phyloP scores from a whole-genome alignment of 805 yeast species.

The Cyberlindnera suaveolens region DNA sequence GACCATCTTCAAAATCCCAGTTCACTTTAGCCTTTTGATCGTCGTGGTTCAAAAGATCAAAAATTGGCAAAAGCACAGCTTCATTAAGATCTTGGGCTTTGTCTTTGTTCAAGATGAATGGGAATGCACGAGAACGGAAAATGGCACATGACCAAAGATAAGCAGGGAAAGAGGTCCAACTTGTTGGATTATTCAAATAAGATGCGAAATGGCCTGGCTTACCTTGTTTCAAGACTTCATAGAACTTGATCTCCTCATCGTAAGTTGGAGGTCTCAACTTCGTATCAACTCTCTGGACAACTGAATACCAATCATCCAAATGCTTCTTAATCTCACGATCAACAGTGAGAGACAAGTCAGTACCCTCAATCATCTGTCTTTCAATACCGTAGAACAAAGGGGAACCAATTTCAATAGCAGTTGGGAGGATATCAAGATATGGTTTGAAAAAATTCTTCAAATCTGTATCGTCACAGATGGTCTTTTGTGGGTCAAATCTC shows the following conservation, averaged over 20 bases:
- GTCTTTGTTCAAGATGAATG: conserved; percentile 45
- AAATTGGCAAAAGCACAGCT: conserved; percentile 70
- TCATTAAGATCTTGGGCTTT: conserved; percentile 35
- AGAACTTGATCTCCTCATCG: conserved; percentile 24
- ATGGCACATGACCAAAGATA: conserved; percentile 74
- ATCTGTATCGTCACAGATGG: conserved; percentile 6
- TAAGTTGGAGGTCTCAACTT: conserved; percentile 10
- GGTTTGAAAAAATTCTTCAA: conserved; percentile 28
- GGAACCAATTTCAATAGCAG: conserved; percentile 37
- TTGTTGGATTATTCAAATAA: conserved; percentile 23
- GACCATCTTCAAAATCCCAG: conserved; percentile 40
- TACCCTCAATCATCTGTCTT: conserved; percentile 48
- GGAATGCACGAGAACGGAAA: conserved; percentile 76
- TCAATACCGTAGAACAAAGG: conserved; percentile 68
- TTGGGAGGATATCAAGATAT: conserved; percentile 45
- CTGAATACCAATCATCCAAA: conserved; percentile 54
- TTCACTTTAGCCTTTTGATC: conserved; percentile 49
- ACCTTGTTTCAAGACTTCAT: conserved; percentile 18
- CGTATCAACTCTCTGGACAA: conserved; percentile 19
- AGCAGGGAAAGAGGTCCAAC: conserved; percentile 62
- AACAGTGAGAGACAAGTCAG: conserved; percentile 59
- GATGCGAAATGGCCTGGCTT: conserved; percentile 21
- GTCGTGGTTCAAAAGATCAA: conserved; percentile 75
- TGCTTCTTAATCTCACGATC: conserved; percentile 38
- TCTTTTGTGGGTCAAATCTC: conserved; percentile 29